phyloP scores from a whole-genome alignment of 257 asterid species.

The Solanum sparsipilum region DNA sequence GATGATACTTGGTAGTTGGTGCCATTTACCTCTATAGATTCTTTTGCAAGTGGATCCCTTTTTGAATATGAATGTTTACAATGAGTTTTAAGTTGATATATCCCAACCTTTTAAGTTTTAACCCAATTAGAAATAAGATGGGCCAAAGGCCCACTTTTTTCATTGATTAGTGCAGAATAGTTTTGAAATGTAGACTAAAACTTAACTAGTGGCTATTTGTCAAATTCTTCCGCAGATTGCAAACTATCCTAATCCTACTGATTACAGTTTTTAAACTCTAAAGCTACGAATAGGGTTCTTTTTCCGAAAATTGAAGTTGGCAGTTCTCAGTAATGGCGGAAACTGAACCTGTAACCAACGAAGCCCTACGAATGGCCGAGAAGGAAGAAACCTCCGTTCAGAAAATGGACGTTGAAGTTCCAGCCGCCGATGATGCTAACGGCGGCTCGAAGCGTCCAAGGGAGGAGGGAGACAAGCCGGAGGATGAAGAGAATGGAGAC shows the following conservation, averaged over 20 bases:
- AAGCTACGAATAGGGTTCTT: not conserved
- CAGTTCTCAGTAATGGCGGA: conserved; percentile 9
- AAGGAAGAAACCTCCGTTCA: not conserved
- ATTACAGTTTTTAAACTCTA: not conserved
- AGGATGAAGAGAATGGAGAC: conserved; percentile 17
- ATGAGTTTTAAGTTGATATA: not conserved
- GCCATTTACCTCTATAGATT: not conserved
- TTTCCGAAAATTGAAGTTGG: not conserved
- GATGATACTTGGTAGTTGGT: not conserved
- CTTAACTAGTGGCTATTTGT: not conserved
- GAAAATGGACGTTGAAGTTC: conserved; percentile 25
- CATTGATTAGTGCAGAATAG: not conserved
- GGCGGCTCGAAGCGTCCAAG: conserved; percentile 45
- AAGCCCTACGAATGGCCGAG: not conserved
- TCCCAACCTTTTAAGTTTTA: not conserved
- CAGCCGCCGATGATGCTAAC: not conserved
- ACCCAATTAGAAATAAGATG: not conserved
- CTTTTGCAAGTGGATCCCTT: not conserved
- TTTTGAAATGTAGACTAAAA: not conserved
- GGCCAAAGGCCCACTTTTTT: not conserved
- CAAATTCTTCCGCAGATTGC: not conserved
- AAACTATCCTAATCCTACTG: not conserved
- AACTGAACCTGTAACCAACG: conserved; percentile 8
- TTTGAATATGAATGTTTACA: not conserved
- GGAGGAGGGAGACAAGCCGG: conserved; percentile 25